Evolutionary conservation across 2,329 filamentous ascomycete species (phyloP).

Genomic region (Simplicillium aogashimaense): DNA sequence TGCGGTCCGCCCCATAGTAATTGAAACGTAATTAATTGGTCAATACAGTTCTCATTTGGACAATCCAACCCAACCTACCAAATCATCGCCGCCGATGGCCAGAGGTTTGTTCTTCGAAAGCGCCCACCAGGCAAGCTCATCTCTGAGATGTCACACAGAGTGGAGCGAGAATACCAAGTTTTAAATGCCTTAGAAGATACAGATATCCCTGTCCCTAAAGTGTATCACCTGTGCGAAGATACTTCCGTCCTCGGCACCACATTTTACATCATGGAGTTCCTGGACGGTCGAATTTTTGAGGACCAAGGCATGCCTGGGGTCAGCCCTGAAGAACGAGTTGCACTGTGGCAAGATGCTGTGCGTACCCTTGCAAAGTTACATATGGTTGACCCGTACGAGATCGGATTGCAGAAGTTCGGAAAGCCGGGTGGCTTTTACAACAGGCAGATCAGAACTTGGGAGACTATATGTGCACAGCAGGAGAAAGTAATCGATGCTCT

Average conservation of each 20-base stretch:
- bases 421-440: constrained; percentile 64
- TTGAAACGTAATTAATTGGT: not conserved
- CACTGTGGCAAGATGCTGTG: constrained; percentile 74
- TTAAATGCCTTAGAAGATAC: constrained; percentile 65
- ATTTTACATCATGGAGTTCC: constrained; percentile 88
- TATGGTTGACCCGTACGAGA: constrained; percentile 49
- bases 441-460: constrained; percentile 74
- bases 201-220: constrained; percentile 68
- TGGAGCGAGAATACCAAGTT: constrained; percentile 81
- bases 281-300: constrained; percentile 79
- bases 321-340: constrained; percentile 52
- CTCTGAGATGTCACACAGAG: constrained; percentile 79
- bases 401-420: constrained; percentile 61
- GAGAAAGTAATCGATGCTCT: constrained; percentile 61
- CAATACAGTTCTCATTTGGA: constrained; percentile 2
- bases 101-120: constrained; percentile 63
- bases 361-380: constrained; percentile 76
- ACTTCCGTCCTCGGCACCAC: constrained; percentile 66
- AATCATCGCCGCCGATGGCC: constrained; percentile 1
- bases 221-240: constrained; percentile 74
- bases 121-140: constrained; percentile 81
- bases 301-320: constrained; percentile 67
- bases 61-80: constrained; percentile 6
- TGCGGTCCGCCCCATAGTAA: not conserved
- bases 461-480: constrained; percentile 64